A percentile compares a stretch with the other conserved stretches of the same genome.
These are phyloP conservation scores for Entonaema liquescens DNA, from an alignment of 495 filamentous ascomycete species.

Conservation along the genomic window DNA sequence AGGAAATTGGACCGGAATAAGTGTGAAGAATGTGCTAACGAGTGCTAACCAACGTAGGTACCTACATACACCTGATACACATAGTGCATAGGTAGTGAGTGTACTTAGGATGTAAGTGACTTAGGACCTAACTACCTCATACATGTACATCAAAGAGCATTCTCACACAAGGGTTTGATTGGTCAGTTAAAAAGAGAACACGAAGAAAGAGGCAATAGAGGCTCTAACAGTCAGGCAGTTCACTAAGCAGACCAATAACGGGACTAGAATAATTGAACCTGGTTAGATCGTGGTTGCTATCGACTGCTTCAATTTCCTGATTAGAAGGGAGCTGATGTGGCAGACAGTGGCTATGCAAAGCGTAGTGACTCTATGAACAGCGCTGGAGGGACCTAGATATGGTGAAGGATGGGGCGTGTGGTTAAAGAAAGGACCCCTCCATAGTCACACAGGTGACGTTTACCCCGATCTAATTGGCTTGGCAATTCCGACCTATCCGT, in stretches of 20 bases:
- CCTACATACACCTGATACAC: neutral
- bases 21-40: neutral
- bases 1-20: conserved; percentile 16
- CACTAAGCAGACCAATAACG: conserved; percentile 5
- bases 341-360: conserved; percentile 33
- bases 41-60: conserved; percentile 2
- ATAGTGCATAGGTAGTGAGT: too few relatives aligned
- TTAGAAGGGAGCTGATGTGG: conserved; percentile 37
- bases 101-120: too few relatives aligned
- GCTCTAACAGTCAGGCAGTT: conserved; percentile 17
- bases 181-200: conserved; percentile 16
- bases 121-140: neutral
- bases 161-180: conserved; percentile 6
- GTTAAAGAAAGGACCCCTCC: neutral
- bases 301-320: conserved; percentile 34
- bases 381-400: neutral
- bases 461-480: conserved; percentile 27
- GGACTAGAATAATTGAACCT: conserved; percentile 10
- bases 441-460: conserved; percentile 31
- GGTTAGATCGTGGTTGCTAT: conserved; percentile 16
- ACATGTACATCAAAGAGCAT: neutral
- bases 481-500: conserved; percentile 37
- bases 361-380: conserved; percentile 13
- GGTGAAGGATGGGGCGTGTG: neutral
- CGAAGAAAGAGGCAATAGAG: conserved; percentile 5